Evolutionary conservation across 768 basidiomycete genomes (phyloP).

Genomic region (Boletus rubescentipes): DNA sequence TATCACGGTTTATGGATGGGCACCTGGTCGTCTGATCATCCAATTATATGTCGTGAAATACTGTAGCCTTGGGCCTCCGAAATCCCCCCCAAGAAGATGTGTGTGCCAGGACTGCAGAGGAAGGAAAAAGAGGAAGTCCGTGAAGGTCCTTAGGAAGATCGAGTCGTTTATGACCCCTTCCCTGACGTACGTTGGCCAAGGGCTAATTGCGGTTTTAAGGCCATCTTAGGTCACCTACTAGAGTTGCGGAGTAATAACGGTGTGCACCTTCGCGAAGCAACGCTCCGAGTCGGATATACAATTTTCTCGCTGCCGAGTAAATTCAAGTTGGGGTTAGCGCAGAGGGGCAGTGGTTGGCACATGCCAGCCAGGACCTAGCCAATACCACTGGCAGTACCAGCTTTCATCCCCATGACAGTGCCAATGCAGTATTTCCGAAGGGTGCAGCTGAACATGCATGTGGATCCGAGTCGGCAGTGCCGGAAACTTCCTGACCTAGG

Average conservation of each 20-base stretch:
- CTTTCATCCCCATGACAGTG: too few relatives aligned
- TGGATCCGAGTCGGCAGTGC: too few relatives aligned
- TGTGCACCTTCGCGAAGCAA: background rate
- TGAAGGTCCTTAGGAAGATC: too few relatives aligned
- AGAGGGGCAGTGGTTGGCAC: background rate
- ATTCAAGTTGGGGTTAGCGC: background rate
- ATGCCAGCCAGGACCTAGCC: background rate
- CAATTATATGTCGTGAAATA: background rate
- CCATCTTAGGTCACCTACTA: background rate
- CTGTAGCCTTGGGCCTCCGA: background rate
- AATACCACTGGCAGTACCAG: too few relatives aligned
- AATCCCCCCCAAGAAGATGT: background rate
- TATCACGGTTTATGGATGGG: background rate
- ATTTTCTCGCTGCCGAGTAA: background rate
- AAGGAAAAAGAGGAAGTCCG: background rate
- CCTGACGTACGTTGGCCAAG: background rate
- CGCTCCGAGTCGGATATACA: background rate
- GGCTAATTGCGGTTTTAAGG: background rate
- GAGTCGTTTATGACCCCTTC: background rate
- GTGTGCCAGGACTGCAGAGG: background rate
- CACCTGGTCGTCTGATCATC: background rate
- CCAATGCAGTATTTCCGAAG: too few relatives aligned
- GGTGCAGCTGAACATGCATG: too few relatives aligned
- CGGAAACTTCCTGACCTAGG: too few relatives aligned
- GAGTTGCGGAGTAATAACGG: too few relatives aligned